Conservation (phyloP, 305 asterid genomes). For the Caryopteris hybrid region DNA sequence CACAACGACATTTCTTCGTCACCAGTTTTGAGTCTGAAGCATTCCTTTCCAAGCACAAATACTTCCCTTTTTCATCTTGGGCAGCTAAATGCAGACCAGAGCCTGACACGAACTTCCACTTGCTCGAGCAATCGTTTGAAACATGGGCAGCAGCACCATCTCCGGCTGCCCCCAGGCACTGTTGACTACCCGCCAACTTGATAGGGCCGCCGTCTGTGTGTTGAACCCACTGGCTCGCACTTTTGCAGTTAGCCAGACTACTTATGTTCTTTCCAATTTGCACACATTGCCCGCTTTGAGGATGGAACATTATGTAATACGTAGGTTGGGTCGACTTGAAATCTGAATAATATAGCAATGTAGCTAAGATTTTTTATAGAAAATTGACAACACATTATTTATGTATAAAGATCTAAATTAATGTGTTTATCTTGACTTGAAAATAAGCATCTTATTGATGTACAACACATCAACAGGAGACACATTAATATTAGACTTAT, state of each 20-base stretch:
- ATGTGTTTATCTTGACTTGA: too few relatives aligned
- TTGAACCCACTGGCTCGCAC: conserved; percentile 30
- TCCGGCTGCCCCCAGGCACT: conserved; percentile 34
- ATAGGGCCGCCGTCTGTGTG: conserved; percentile 29
- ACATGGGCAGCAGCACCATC: conserved; percentile 26
- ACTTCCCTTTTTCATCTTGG: conserved; percentile 24
- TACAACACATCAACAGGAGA: too few relatives aligned
- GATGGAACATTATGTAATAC: conserved; percentile 43
- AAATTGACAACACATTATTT: conserved; percentile 12
- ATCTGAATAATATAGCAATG: conserved; percentile 21
- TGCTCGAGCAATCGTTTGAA: conserved; percentile 37
- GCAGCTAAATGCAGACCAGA: conserved; percentile 50
- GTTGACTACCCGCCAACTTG: conserved; percentile 20
- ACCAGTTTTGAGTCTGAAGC: conserved; percentile 22
- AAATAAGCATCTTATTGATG: too few relatives aligned
- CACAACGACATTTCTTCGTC: conserved; percentile 49
- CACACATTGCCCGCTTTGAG: conserved; percentile 47
- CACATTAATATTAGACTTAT: conserved; percentile 9
- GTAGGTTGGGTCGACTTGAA: conserved; percentile 17
- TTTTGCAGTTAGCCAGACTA: conserved; percentile 25
- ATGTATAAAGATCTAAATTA: too few relatives aligned
- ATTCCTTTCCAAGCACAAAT: conserved; percentile 56
- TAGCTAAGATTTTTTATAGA: too few relatives aligned
- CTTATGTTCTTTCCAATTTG: background rate
- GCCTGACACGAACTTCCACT: conserved; percentile 45